phyloP scores from a whole-genome alignment of 2,329 filamentous ascomycete species.

The Pseudofabraea citricarpa region DNA sequence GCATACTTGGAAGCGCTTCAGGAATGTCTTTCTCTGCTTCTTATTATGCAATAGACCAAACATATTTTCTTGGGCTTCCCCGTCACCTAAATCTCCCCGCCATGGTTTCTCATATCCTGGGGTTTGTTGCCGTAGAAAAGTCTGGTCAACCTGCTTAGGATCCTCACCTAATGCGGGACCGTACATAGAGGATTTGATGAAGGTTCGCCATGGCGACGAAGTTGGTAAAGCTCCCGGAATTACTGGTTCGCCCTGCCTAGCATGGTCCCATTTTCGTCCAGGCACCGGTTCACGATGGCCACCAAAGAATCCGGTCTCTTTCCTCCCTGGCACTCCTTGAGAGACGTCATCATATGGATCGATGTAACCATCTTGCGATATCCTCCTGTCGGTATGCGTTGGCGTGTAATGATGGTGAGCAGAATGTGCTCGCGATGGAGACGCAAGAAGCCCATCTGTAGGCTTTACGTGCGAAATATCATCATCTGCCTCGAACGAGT shows the following conservation, averaged over 20 bases:
- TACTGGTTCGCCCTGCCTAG: conserved; percentile 27
- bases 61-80: conserved; percentile 22
- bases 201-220: conserved; percentile 24
- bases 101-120: conserved; percentile 30
- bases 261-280: conserved; percentile 31
- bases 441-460: conserved; percentile 16
- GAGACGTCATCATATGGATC: conserved; percentile 20
- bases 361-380: conserved; percentile 27
- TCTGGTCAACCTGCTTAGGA: conserved; percentile 20
- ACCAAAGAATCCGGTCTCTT: conserved; percentile 27
- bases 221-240: conserved; percentile 20
- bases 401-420: conserved; percentile 23
- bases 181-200: conserved; percentile 27
- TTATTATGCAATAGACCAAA: conserved; percentile 21
- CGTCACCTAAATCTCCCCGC: conserved; percentile 25
- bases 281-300: conserved; percentile 25
- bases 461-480: conserved; percentile 11
- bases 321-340: conserved; percentile 15
- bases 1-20: conserved; percentile 23
- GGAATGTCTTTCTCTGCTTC: conserved; percentile 20
- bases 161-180: conserved; percentile 21
- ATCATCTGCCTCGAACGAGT: conserved; percentile 24
- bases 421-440: conserved; percentile 20
- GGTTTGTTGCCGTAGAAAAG: conserved; percentile 23
- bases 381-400: conserved; percentile 14